Evolutionary conservation across 2,329 filamentous ascomycete genomes (phyloP).

Genomic region (Colletotrichum sp.): DNA sequence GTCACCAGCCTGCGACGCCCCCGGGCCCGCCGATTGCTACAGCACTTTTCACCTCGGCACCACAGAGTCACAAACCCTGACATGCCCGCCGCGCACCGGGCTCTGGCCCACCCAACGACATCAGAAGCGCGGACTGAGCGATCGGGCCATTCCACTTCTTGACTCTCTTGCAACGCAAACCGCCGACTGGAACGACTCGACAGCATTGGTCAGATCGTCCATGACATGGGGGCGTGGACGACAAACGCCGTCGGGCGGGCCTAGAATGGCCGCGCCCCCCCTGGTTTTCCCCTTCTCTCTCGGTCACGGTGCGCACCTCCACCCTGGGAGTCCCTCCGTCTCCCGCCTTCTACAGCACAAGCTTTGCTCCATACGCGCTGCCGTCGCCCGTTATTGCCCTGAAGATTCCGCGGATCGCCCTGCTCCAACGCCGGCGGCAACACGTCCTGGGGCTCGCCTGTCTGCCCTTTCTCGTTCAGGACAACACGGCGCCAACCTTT

Average conservation of each 20-base stretch:
- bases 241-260: slow-evolving; percentile 11
- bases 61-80: slow-evolving; percentile 16
- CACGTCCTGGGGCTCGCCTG: neutral
- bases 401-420: neutral
- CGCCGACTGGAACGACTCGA: neutral
- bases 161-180: neutral
- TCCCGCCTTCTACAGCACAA: neutral
- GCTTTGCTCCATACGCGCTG: neutral
- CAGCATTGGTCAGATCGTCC: neutral
- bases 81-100: slow-evolving; percentile 10
- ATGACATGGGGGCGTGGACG: slow-evolving; percentile 14
- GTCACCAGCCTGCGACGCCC: slow-evolving; percentile 1
- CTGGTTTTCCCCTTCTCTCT: neutral
- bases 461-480: neutral
- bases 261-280: slow-evolving; percentile 11
- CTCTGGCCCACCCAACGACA: slow-evolving; percentile 2
- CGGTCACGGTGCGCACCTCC: neutral
- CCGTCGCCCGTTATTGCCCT: neutral
- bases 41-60: slow-evolving; percentile 13
- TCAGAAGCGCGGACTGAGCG: neutral
- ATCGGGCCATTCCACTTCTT: slow-evolving; percentile 4
- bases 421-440: neutral
- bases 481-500: neutral
- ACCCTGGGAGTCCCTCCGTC: neutral
- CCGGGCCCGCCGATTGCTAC: slow-evolving; percentile 15